Evolutionary conservation across 805 yeast genomes (phyloP).

Genomic region (Saccharomycopsis microspora): DNA sequence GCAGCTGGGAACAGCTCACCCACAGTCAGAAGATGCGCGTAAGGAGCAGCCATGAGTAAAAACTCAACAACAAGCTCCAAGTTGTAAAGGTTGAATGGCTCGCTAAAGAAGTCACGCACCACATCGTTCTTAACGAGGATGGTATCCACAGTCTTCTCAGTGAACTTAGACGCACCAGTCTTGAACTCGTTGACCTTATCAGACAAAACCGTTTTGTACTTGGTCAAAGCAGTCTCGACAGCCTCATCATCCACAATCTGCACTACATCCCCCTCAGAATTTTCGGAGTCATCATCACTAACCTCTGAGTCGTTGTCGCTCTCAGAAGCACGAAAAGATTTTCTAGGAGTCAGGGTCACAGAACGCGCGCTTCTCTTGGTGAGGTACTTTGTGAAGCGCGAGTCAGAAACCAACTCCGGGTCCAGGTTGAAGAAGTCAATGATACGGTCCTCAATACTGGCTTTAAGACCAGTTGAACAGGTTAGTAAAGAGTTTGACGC

Average conservation of each 20-base stretch:
- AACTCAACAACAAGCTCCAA: conserved; percentile 17
- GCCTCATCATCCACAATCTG: neutral
- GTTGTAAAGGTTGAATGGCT: conserved; percentile 6
- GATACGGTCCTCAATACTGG: conserved; percentile 22
- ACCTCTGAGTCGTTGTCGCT: neutral
- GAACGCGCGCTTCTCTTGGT: conserved; percentile 17
- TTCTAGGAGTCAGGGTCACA: conserved; percentile 14
- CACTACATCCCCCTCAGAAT: conserved; percentile 1
- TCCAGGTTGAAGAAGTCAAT: conserved; percentile 21
- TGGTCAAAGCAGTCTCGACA: neutral
- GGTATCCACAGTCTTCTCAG: neutral
- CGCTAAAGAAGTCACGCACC: neutral
- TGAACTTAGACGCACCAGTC: neutral
- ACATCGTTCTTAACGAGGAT: neutral
- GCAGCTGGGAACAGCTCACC: neutral
- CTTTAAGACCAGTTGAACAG: conserved; percentile 21
- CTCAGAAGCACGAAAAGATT: neutral
- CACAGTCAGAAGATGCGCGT: conserved; percentile 9
- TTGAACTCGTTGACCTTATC: neutral
- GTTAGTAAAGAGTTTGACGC: conserved; percentile 13
- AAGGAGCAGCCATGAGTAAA: conserved; percentile 13
- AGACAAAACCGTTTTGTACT: conserved; percentile 3
- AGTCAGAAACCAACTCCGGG: conserved; percentile 22
- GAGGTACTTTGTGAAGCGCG: conserved; percentile 19
- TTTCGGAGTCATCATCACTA: neutral